Evolutionary conservation across 371 early-diverging fungal genomes (phyloP).

Genomic region (Rhizopus delemar): DNA sequence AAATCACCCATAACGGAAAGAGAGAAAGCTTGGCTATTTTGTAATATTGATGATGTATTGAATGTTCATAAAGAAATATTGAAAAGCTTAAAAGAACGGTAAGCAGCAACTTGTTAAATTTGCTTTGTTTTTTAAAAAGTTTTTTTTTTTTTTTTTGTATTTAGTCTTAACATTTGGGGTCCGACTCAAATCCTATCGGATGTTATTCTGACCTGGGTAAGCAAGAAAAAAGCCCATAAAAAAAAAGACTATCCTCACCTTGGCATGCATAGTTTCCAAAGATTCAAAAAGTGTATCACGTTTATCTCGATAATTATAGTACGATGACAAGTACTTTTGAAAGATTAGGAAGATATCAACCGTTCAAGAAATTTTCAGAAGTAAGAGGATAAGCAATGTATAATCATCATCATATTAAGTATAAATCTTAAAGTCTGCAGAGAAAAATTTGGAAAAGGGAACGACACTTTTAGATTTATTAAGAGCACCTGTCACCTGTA

Average conservation of each 20-base stretch:
- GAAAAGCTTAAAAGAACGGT: constrained; percentile 38
- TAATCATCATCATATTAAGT: neutral
- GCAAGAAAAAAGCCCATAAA: constrained; percentile 6
- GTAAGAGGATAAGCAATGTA: constrained; percentile 19
- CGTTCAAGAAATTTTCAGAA: constrained; percentile 50
- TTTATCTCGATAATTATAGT: constrained; percentile 41
- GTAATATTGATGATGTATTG: constrained; percentile 39
- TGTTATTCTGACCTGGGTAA: constrained; percentile 46
- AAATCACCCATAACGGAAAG: constrained; percentile 48
- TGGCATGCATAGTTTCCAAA: constrained; percentile 25
- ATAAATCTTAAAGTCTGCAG: neutral
- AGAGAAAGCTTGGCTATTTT: constrained; percentile 44
- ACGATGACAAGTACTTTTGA: constrained; percentile 38
- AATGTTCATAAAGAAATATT: constrained; percentile 36
- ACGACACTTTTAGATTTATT: constrained; percentile 37
- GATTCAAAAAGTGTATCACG: constrained; percentile 27
- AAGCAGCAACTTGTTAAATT: constrained; percentile 2
- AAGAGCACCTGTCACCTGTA: constrained; percentile 35
- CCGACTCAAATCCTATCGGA: constrained; percentile 57
- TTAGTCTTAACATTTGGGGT: constrained; percentile 50
- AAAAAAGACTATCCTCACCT: neutral
- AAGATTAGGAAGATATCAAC: constrained; percentile 34
- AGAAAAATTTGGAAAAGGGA: constrained; percentile 4
- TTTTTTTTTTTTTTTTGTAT: neutral
- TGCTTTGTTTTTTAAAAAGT: neutral